These are phyloP conservation scores for Alternaria brassicae DNA, from an alignment of 2,329 filamentous ascomycete genomes.

Conservation along the genomic window DNA sequence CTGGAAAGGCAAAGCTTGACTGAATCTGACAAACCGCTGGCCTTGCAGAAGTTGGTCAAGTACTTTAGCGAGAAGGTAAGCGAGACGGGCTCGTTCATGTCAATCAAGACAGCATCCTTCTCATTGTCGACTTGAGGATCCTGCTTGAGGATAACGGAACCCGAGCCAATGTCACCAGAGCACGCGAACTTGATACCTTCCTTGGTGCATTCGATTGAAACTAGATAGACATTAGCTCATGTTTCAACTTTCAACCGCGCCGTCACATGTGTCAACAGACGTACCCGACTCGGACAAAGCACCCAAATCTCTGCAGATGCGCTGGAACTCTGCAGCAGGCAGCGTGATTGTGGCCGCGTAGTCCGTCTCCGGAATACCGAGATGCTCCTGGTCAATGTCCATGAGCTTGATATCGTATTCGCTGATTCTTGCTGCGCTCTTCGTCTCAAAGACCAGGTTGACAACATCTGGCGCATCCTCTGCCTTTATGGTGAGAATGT, in stretches of 20 bases:
- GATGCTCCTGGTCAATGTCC: constrained; percentile 99
- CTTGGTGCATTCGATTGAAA: constrained; percentile 94
- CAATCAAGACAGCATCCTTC: constrained; percentile 79
- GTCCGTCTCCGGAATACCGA: constrained; percentile 98
- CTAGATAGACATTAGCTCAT: constrained; percentile 57
- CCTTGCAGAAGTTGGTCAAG: constrained; percentile 99
- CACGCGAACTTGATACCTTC: constrained; percentile 96
- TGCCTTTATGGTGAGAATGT: constrained; percentile 94
- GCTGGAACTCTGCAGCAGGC: constrained; percentile 88
- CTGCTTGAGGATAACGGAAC: constrained; percentile 87
- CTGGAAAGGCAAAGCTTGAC: constrained; percentile 95
- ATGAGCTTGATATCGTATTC: constrained; percentile 99
- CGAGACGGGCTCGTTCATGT: constrained; percentile 88
- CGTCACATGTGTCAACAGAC: constrained; percentile 40
- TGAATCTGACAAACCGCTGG: constrained; percentile 77
- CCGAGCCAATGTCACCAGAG: constrained; percentile 94
- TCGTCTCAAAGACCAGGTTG: constrained; percentile 94
- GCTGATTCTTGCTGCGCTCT: constrained; percentile 86
- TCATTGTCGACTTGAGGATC: constrained; percentile 90
- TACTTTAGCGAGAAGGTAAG: constrained; percentile 99
- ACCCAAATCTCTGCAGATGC: constrained; percentile 91
- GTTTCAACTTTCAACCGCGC: not conserved
- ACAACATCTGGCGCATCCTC: constrained; percentile 96
- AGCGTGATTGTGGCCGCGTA: constrained; percentile 91
- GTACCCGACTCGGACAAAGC: constrained; percentile 94